These are phyloP conservation scores for Kingdonia uniflora DNA, from an alignment of 164 flowering plant species.

Conservation along the genomic window DNA sequence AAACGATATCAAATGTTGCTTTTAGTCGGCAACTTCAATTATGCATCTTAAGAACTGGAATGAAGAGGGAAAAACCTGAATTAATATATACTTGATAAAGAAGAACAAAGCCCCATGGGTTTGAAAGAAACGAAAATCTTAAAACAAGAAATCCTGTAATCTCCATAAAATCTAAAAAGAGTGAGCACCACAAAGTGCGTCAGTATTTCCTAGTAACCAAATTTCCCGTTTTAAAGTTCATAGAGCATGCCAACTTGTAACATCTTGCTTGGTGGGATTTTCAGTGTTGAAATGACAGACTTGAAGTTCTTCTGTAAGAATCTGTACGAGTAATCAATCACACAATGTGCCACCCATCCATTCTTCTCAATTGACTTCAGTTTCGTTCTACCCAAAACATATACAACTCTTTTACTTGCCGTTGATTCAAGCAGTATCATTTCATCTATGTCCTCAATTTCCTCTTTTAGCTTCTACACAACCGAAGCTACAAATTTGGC, in stretches of 20 bases:
- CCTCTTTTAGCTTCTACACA: neutral
- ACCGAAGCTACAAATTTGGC: neutral
- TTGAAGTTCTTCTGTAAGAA: neutral
- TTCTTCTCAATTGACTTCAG: neutral
- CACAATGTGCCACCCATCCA: neutral
- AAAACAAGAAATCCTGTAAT: too few relatives aligned
- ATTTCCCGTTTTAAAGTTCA: neutral
- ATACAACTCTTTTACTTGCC: neutral
- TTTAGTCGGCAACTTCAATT: too few relatives aligned
- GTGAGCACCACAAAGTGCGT: too few relatives aligned
- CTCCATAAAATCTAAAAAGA: too few relatives aligned
- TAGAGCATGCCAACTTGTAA: constrained; percentile 3
- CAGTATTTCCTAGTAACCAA: too few relatives aligned
- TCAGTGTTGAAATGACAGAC: neutral
- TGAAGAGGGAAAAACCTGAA: too few relatives aligned
- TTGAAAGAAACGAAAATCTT: too few relatives aligned
- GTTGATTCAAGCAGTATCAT: neutral
- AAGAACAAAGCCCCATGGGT: too few relatives aligned
- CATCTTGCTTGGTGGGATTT: constrained; percentile 2
- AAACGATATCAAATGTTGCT: too few relatives aligned
- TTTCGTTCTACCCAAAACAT: neutral
- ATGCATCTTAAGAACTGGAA: too few relatives aligned
- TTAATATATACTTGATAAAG: too few relatives aligned
- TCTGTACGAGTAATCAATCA: constrained; percentile 2
- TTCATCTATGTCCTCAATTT: neutral